Evolutionary conservation across 805 yeast genomes (phyloP).

Genomic region (Ogataea neopini): DNA sequence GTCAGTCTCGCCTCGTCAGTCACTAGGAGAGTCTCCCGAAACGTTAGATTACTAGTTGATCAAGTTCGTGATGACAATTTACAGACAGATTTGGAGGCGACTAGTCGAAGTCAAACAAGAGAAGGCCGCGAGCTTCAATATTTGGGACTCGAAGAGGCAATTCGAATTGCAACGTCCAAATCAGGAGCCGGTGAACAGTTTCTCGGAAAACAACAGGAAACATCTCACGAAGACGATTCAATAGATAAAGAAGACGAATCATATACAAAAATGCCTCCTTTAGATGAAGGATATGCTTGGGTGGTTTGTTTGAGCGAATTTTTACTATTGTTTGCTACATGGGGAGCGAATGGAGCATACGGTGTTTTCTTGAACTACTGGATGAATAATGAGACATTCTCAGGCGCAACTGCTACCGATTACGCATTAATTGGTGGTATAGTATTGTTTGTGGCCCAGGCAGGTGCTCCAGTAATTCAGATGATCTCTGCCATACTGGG

Average conservation of each 20-base stretch:
- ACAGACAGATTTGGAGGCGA: slow-evolving; percentile 18
- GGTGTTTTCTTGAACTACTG: slow-evolving; percentile 62
- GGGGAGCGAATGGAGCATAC: slow-evolving; percentile 68
- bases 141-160: slow-evolving; percentile 29
- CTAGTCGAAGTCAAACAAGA: slow-evolving; percentile 13
- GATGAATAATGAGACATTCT: slow-evolving; percentile 46
- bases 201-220: slow-evolving; percentile 2
- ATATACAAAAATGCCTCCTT: slow-evolving; percentile 35
- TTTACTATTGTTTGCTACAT: slow-evolving; percentile 50
- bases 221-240: slow-evolving; percentile 9
- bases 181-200: slow-evolving; percentile 11
- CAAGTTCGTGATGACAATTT: slow-evolving; percentile 28
- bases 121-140: slow-evolving; percentile 23
- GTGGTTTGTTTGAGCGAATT: slow-evolving; percentile 44
- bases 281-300: slow-evolving; percentile 67
- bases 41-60: slow-evolving; percentile 18
- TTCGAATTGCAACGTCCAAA: slow-evolving; percentile 24
- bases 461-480: slow-evolving; percentile 27
- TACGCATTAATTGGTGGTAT: slow-evolving; percentile 63
- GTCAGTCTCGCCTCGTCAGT: slow-evolving; percentile 14
- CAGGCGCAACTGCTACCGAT: slow-evolving; percentile 54
- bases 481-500: slow-evolving; percentile 27
- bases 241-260: slow-evolving; percentile 3
- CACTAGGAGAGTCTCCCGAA: slow-evolving; percentile 18
- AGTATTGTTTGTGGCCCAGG: slow-evolving; percentile 26